Base-by-base conservation (phyloP, 495 filamentous ascomycete species). In the Daldinia caldariorum region DNA sequence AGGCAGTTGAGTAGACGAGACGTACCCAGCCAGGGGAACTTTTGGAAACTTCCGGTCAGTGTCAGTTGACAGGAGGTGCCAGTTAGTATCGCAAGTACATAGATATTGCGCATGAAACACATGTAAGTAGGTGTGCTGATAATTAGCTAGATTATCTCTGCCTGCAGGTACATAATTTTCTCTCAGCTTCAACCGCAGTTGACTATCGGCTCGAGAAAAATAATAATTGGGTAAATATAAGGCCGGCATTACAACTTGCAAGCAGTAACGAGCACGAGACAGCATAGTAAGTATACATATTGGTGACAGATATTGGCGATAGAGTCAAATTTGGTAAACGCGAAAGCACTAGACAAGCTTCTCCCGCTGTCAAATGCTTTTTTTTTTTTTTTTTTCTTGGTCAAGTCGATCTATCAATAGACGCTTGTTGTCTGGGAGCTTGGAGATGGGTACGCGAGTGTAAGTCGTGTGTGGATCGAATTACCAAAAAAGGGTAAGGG, bases 401-500 rank as follows among this genome's bases (percentile, higher is more conserved):
- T 54, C 12, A 50, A 63, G 39, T 54, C 56, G 51, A 62, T 60
- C 66, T 65, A 34, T 35, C 43, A 35, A 63, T 45, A 59, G 47
- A 68, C 32, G 39, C 18, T 43, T 32, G 18, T 35, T 39, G 53
- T 73, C 51, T 55, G 32, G 32, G 41, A 38, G 56, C 37, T 68
- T 60, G 58, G 66, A 70, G 70, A 70, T 67, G 65, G 67, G 58
- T 64, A 58, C 18, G 71, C 59, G 62, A 47, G 62, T 73, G 67
- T 62, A 58, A 73, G 67, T 66, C 50, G 16, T 66, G 55, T 22
- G 71, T 61, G 61, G 67, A 73, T 70, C 71, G 71, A 66, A 71
- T 73, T 73, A 63, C 63, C 71, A 38, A 58, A 66, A 77, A 69
- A 70, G 69, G 72, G 72, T 61, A 37, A 66, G 63, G 32, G 32